Percentiles rank a stretch among this genome's conserved stretches.
phyloP scores from a whole-genome alignment of 495 filamentous ascomycete genomes.

The Viridothelium virens region DNA sequence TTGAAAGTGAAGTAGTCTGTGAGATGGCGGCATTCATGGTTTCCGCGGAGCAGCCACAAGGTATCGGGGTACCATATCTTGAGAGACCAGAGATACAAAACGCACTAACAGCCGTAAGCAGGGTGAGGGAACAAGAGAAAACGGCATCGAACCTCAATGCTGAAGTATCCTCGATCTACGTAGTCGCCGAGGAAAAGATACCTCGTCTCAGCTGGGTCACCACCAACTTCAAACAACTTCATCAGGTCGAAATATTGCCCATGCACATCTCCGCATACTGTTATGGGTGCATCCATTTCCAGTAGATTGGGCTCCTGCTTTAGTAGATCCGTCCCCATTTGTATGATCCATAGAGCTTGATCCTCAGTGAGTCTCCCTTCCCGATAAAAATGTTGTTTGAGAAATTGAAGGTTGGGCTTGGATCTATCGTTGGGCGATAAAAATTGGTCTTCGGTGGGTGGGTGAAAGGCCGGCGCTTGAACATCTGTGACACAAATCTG shows the following conservation, averaged over 20 bases:
- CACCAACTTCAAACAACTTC: constrained; percentile 98
- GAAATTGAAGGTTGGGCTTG: constrained; percentile 86
- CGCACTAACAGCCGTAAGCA: constrained; percentile 51
- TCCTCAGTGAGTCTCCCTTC: constrained; percentile 95
- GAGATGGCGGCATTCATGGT: constrained; percentile 97
- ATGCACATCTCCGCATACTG: constrained; percentile 98
- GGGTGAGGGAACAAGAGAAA: background rate
- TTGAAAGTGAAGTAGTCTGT: constrained; percentile 99
- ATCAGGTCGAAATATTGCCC: constrained; percentile 98
- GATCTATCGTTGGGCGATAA: constrained; percentile 67
- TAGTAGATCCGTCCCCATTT: constrained; percentile 72
- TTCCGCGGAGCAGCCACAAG: constrained; percentile 92
- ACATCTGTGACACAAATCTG: constrained; percentile 55
- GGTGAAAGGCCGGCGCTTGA: constrained; percentile 89
- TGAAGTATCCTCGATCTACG: constrained; percentile 96
- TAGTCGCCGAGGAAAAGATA: constrained; percentile 98
- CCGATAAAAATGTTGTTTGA: constrained; percentile 97
- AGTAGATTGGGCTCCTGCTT: constrained; percentile 85
- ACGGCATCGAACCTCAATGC: constrained; percentile 64
- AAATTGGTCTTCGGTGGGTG: constrained; percentile 77
- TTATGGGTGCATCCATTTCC: constrained; percentile 99
- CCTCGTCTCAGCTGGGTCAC: constrained; percentile 88
- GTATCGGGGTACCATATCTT: constrained; percentile 99
- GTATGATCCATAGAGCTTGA: constrained; percentile 92
- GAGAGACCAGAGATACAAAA: constrained; percentile 92